A percentile compares a stretch with the other conserved stretches of the same genome.
Evolutionary conservation across 179 eudicot species (phyloP).

Genomic region (Vitellaria paradoxa): DNA sequence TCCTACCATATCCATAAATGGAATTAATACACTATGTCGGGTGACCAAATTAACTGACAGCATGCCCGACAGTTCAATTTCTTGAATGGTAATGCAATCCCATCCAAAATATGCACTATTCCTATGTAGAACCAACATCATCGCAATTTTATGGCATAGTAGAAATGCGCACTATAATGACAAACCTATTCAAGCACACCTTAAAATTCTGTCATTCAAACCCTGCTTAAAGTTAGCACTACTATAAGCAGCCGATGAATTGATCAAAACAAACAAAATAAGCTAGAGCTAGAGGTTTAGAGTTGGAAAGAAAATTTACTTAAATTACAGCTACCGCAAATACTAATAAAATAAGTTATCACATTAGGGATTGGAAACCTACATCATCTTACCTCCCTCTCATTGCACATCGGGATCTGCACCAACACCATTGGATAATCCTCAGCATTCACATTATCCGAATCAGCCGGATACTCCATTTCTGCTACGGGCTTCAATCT

Average conservation of each 20-base stretch:
- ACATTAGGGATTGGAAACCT: slow-evolving; percentile 49
- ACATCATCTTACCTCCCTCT: slow-evolving; percentile 94
- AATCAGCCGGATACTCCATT: slow-evolving; percentile 39
- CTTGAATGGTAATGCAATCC: too few relatives aligned
- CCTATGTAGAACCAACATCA: too few relatives aligned
- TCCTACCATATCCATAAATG: too few relatives aligned
- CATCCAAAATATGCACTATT: too few relatives aligned
- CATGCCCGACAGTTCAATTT: too few relatives aligned
- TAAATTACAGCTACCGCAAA: neutral
- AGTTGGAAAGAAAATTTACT: neutral
- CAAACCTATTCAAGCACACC: too few relatives aligned
- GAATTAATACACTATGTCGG: too few relatives aligned
- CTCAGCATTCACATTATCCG: slow-evolving; percentile 27
- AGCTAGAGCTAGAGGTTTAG: neutral
- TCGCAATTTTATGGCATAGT: too few relatives aligned
- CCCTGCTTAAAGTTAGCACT: neutral
- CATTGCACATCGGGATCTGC: slow-evolving; percentile 98
- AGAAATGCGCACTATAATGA: too few relatives aligned
- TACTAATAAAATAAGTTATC: neutral
- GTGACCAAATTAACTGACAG: too few relatives aligned
- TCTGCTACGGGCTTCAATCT: slow-evolving; percentile 62
- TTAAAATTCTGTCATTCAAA: neutral
- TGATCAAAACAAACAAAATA: neutral
- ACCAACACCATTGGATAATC: slow-evolving; percentile 88
- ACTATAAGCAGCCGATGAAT: neutral